A percentile compares a stretch with the other conserved stretches of the same genome.
Evolutionary conservation across 2,329 filamentous ascomycete genomes (phyloP).

Genomic region (Xylariomycetidae sp.): DNA sequence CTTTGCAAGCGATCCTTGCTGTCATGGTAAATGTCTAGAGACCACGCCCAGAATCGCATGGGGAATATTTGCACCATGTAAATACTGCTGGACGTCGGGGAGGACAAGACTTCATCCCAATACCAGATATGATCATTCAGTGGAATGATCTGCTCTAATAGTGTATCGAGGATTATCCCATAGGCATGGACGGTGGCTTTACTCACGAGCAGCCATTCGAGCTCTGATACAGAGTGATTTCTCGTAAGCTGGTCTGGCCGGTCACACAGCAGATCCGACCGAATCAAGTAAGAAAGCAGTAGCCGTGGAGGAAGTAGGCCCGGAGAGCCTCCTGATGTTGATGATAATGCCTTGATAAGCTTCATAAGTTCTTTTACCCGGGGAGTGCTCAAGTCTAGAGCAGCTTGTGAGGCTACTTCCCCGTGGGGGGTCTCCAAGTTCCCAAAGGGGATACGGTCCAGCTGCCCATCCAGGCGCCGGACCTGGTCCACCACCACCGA

Average conservation of each 20-base stretch:
- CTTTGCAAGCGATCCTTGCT: conserved; percentile 43
- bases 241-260: no score
- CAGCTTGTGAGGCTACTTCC: conserved; percentile 25
- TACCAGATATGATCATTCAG: conserved; percentile 89
- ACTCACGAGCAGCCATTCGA: conserved; percentile 86
- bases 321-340: conserved; percentile 56
- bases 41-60: conserved; percentile 66
- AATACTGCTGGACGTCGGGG: conserved; percentile 70
- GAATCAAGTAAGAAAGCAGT: conserved; percentile 58
- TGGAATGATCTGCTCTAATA: conserved; percentile 78
- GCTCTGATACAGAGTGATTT: conserved; percentile 64
- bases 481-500: no score
- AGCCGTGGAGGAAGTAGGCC: conserved; percentile 45
- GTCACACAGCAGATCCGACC: conserved; percentile 51
- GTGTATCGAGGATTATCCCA: conserved; percentile 69
- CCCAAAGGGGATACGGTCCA: conserved; percentile 56
- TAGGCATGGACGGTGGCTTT: conserved; percentile 93
- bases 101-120: conserved; percentile 85
- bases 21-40: conserved; percentile 64
- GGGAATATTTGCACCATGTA: conserved; percentile 88
- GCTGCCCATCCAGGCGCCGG: conserved; percentile 58
- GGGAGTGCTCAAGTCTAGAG: conserved; percentile 44
- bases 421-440: conserved; percentile 38
- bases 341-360: conserved; percentile 67
- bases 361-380: conserved; percentile 59